These are phyloP conservation scores for Symbiotaphrina buchneri DNA, from an alignment of 495 filamentous ascomycete genomes.

Conservation along the genomic window DNA sequence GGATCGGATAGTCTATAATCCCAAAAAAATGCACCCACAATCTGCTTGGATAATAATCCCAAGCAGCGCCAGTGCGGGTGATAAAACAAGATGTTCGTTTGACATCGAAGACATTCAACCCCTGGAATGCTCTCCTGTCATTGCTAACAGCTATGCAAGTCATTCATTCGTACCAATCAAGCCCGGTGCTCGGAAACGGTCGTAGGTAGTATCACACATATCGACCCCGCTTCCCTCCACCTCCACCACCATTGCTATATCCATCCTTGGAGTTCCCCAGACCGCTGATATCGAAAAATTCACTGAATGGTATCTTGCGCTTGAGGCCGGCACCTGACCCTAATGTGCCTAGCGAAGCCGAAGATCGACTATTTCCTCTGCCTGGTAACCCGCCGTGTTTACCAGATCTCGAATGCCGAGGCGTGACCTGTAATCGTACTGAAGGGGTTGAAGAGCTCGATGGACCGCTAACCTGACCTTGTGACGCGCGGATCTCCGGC, in stretches of 20 bases:
- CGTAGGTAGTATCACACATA: conserved; percentile 23
- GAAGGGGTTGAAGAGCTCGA: no score
- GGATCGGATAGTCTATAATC: no score
- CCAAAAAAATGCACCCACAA: no score
- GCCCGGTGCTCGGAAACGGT: background rate
- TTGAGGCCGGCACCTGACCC: conserved; percentile 50
- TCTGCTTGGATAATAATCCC: no score
- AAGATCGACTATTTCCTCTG: conserved; percentile 19
- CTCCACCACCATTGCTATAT: conserved; percentile 34
- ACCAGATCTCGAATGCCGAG: conserved; percentile 25
- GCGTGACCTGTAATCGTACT: conserved; percentile 26
- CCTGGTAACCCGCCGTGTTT: conserved; percentile 22
- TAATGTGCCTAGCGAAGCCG: conserved; percentile 18
- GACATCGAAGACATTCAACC: no score
- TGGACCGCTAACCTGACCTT: no score
- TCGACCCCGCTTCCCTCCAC: conserved; percentile 40
- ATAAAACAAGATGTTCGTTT: no score
- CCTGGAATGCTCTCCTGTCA: no score
- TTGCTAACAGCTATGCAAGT: no score
- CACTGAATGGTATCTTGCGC: conserved; percentile 49
- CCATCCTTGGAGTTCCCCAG: conserved; percentile 38
- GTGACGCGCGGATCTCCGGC: no score
- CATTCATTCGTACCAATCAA: no score
- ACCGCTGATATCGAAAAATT: conserved; percentile 64
- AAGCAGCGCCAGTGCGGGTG: no score